phyloP scores from a whole-genome alignment of 352 stramenopile genomes.

The Phytophthora foliorum region DNA sequence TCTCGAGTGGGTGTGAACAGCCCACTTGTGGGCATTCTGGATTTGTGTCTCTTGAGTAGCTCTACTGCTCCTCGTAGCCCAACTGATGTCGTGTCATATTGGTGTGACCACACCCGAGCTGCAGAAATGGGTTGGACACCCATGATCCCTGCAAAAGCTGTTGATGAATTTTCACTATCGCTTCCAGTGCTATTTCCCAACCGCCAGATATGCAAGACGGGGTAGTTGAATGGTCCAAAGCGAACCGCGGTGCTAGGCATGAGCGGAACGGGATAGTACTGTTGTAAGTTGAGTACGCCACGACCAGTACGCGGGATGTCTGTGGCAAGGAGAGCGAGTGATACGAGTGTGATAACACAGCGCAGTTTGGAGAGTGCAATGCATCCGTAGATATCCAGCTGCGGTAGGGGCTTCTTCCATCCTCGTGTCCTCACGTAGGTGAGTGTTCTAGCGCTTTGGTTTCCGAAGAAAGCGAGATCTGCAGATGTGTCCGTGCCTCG shows the following conservation, averaged over 20 bases:
- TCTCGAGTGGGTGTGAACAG: no score
- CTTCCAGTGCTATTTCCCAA: conserved; percentile 13
- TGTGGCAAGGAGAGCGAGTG: conserved; percentile 49
- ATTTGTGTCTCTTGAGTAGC: no score
- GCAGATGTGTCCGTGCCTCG: neutral
- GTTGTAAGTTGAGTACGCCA: conserved; percentile 30
- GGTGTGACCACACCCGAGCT: conserved; percentile 42
- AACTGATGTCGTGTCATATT: conserved; percentile 51
- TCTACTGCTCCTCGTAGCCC: conserved; percentile 37
- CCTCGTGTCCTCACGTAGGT: neutral
- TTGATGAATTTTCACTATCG: conserved; percentile 23
- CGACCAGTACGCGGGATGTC: conserved; percentile 65
- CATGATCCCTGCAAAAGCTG: conserved; percentile 21
- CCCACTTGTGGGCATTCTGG: no score
- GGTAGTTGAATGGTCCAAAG: conserved; percentile 68
- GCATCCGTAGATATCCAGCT: conserved; percentile 34
- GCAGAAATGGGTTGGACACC: conserved; percentile 18
- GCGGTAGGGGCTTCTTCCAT: conserved; percentile 23
- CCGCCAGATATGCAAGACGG: conserved; percentile 42
- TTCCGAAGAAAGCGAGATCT: neutral
- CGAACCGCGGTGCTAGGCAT: conserved; percentile 41
- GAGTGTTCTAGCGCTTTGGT: conserved; percentile 2
- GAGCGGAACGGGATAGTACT: conserved; percentile 34
- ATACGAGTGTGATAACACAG: conserved; percentile 47
- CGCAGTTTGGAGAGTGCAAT: conserved; percentile 41